Evolutionary conservation across 768 basidiomycete species (phyloP), one percentile per base, ranked within the genome.

Genomic region (Tubosaeta sp.): DNA sequence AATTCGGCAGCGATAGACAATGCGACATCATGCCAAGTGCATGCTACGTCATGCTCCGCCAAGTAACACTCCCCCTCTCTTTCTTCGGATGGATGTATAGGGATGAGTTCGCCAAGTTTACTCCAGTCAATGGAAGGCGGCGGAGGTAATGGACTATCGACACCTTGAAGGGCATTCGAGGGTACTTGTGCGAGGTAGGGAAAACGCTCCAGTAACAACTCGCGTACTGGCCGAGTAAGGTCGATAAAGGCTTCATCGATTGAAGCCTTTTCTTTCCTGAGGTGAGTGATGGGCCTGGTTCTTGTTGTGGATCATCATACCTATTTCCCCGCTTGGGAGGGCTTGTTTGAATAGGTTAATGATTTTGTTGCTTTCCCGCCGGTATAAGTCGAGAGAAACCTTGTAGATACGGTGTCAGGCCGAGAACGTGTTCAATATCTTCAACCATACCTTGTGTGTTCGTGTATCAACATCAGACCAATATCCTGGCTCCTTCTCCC

Each of bases 211-310:
- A 98, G 72, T 2, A 99, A 70, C 42, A 80, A 72, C 51, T 85
- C 81, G 34, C 90, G 84, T n/a, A 92, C 84, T 32, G 87, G 85
- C 9, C 77, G 77, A 4, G 93, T 90, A 51, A 98, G 80, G 67
- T 98, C 95, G 51, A 98, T 83, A 68, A 95, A 99, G 0, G 91
- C 93, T 64, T 99, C 97, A 62, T 98, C 97, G 33, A 98, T 97
- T 0, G 92, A 95, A 22, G 97, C 97, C 66, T 95, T 97, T 71
- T 99, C 95, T 94, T 66, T 44, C 29, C 39, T 35, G 26, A 10
- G 35, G 38, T 46, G 33, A 52, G 41, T 33, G 25, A 56, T 51
- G 7, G 11, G 4, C 43, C 29, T 32, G 19, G 43, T 25, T 38
- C 17, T 29, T 44, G 5, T 10, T 35, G 17, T 29, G 25, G 22